phyloP scores from a whole-genome alignment of 768 basidiomycete species.

The Pholiota conissans region DNA sequence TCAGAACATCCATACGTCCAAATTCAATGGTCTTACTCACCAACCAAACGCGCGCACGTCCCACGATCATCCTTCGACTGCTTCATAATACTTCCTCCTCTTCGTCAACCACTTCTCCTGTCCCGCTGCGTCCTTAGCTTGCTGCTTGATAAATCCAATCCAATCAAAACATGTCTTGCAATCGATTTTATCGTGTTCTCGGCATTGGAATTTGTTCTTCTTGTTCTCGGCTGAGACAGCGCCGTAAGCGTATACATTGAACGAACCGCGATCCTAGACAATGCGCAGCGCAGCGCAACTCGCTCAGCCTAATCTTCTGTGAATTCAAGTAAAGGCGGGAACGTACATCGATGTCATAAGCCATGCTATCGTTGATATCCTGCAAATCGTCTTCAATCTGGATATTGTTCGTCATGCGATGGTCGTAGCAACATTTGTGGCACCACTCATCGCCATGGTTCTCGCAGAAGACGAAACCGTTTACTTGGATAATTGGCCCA shows the following conservation, averaged over 20 bases:
- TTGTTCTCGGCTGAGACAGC: conserved; percentile 13
- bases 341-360: conserved; percentile 19
- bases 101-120: conserved; percentile 25
- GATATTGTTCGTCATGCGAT: conserved; percentile 32
- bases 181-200: conserved; percentile 26
- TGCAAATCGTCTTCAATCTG: conserved; percentile 27
- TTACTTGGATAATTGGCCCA: conserved; percentile 25
- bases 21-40: too few species aligned
- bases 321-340: not conserved
- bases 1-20: too few species aligned
- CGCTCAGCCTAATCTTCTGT: not conserved
- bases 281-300: not conserved
- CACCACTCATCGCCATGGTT: conserved; percentile 34
- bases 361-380: conserved; percentile 14
- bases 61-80: not conserved
- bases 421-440: conserved; percentile 29
- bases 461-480: conserved; percentile 32
- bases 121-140: conserved; percentile 22
- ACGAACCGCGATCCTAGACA: conserved; percentile 19
- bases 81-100: conserved; percentile 5
- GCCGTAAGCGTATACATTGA: conserved; percentile 21
- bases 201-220: conserved; percentile 25
- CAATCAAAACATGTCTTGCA: conserved; percentile 37
- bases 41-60: too few species aligned
- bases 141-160: conserved; percentile 27